phyloP scores from a whole-genome alignment of 352 stramenopile genomes.

The Heterotrichella gracilis region DNA sequence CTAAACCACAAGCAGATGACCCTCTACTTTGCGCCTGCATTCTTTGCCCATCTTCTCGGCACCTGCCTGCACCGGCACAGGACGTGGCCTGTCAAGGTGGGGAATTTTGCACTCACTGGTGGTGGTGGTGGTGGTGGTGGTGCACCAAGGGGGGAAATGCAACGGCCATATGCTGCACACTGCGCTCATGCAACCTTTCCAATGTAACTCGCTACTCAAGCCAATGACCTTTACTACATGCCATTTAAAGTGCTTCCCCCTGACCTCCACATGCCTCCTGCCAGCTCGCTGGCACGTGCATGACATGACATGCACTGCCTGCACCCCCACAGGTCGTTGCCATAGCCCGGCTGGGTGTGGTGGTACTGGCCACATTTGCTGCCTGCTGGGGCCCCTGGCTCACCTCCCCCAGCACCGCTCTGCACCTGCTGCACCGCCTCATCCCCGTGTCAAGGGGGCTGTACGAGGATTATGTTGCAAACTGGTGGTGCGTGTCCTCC shows the following conservation, averaged over 20 bases:
- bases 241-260: neutral
- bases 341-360: neutral
- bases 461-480: conserved; percentile 89
- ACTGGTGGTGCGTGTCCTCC: conserved; percentile 47
- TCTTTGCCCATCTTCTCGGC: conserved; percentile 28
- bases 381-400: neutral
- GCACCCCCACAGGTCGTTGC: neutral
- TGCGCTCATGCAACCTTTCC: too few relatives aligned
- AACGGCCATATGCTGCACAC: neutral
- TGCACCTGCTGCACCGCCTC: conserved; percentile 45
- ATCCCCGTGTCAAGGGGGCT: conserved; percentile 71
- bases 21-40: conserved; percentile 71
- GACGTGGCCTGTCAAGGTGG: neutral
- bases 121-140: neutral
- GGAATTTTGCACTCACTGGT: neutral
- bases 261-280: neutral
- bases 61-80: neutral
- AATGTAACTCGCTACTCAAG: too few relatives aligned
- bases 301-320: conserved; percentile 7
- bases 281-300: neutral
- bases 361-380: neutral
- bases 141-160: neutral
- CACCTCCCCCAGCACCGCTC: conserved; percentile 12
- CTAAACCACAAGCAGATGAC: conserved; percentile 98
- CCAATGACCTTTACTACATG: too few relatives aligned